These are phyloP conservation scores for Phytopythium mirpurense DNA, from an alignment of 352 stramenopile genomes.

Conservation along the genomic window DNA sequence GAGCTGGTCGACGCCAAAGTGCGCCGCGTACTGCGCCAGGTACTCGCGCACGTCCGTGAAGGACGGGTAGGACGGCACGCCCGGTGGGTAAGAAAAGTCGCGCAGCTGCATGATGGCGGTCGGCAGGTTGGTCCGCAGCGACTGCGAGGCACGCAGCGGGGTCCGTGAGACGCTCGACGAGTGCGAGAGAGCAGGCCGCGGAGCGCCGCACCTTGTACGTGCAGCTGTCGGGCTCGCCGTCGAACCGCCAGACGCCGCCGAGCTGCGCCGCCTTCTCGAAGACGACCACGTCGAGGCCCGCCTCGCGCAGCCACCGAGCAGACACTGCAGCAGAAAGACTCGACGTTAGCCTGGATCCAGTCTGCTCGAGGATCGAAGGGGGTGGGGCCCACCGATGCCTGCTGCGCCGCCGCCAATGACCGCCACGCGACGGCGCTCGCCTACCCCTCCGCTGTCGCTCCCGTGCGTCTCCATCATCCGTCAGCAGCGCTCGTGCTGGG, in stretches of 20 bases:
- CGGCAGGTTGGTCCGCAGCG: conserved; percentile 75
- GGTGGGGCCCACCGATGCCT: conserved; percentile 60
- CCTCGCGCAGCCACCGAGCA: conserved; percentile 54
- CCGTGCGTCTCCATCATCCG: too few species aligned
- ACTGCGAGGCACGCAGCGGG: too few species aligned
- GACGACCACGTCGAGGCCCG: conserved; percentile 57
- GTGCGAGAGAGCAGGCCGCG: too few species aligned
- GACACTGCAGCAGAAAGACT: conserved; percentile 37
- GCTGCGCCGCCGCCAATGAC: conserved; percentile 69
- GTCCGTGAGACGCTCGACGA: too few species aligned
- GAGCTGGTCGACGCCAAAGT: conserved; percentile 48
- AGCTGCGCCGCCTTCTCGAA: conserved; percentile 59
- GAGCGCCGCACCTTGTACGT: conserved; percentile 62
- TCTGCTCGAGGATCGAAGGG: too few species aligned
- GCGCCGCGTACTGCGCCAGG: conserved; percentile 51
- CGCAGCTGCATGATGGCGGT: conserved; percentile 77
- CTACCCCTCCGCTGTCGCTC: neutral
- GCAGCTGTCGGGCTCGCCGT: conserved; percentile 35
- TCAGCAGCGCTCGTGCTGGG: too few species aligned
- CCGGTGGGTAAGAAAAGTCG: conserved; percentile 57
- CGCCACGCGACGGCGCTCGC: conserved; percentile 31
- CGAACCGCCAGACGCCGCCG: conserved; percentile 77
- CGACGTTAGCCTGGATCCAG: conserved; percentile 8
- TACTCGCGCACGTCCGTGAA: conserved; percentile 60
- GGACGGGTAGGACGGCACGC: conserved; percentile 45